A percentile compares a stretch with the other conserved stretches of the same genome.
These are phyloP conservation scores for Aureobasidium melanogenum DNA, from an alignment of 2,329 filamentous ascomycete species.

Conservation along the genomic window DNA sequence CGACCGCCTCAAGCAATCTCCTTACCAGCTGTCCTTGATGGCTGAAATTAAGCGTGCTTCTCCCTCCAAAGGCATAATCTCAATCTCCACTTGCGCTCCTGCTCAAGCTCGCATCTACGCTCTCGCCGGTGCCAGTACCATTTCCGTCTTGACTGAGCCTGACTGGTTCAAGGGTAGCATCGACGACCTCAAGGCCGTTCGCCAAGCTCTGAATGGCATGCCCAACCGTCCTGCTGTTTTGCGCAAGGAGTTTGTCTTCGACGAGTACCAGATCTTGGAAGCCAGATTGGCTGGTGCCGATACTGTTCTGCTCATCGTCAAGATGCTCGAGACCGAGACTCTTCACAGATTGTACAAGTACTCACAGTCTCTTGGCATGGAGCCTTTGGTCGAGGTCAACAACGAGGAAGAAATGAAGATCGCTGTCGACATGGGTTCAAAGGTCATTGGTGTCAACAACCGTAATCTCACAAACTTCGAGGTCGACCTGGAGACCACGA, in stretches of 20 bases:
- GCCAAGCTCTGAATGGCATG: slow-evolving; percentile 83
- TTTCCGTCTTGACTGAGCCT: slow-evolving; percentile 96
- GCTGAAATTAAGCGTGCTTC: slow-evolving; percentile 96
- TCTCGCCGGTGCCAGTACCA: slow-evolving; percentile 87
- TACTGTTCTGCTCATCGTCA: slow-evolving; percentile 90
- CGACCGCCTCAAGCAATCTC: slow-evolving; percentile 67
- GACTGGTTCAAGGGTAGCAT: slow-evolving; percentile 99
- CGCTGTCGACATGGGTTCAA: slow-evolving; percentile 75
- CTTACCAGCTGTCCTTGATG: slow-evolving; percentile 86
- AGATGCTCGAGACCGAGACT: slow-evolving; percentile 77
- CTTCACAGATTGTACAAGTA: slow-evolving; percentile 78
- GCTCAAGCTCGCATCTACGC: slow-evolving; percentile 88
- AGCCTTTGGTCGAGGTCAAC: slow-evolving; percentile 94
- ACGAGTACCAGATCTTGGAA: slow-evolving; percentile 96
- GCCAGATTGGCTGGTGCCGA: slow-evolving; percentile 87
- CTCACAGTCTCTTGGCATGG: slow-evolving; percentile 86
- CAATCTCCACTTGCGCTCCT: slow-evolving; percentile 76
- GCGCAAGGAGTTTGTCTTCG: slow-evolving; percentile 95
- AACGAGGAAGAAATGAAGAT: slow-evolving; percentile 86
- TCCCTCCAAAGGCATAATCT: slow-evolving; percentile 91
- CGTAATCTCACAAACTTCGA: slow-evolving; percentile 94
- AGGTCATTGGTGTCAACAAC: slow-evolving; percentile 96
- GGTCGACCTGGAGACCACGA: slow-evolving; percentile 88
- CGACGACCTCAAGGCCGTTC: slow-evolving; percentile 79
- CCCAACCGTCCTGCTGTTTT: slow-evolving; percentile 85